phyloP scores from a whole-genome alignment of 2,329 filamentous ascomycete species.

The Penicillium decumbens region DNA sequence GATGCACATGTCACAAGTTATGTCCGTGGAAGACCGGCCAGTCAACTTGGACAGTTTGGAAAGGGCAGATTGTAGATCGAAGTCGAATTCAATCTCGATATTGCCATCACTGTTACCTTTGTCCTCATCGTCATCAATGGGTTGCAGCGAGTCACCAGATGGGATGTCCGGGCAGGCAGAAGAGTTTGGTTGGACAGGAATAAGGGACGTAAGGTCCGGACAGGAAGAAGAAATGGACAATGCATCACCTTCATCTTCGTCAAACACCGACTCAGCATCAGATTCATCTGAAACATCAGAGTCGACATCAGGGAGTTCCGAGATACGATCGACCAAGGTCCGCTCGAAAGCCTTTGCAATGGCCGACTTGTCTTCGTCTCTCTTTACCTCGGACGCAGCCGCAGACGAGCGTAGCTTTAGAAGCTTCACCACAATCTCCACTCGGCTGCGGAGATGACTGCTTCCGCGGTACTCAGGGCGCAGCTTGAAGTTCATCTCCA shows the following conservation, averaged over 20 bases:
- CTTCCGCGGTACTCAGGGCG: not conserved
- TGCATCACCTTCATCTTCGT: not conserved
- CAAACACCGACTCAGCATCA: not conserved
- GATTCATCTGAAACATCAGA: not conserved
- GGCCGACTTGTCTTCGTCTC: not conserved
- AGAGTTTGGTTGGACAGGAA: not conserved
- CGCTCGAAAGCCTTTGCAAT: conserved; percentile 28
- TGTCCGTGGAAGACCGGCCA: not conserved
- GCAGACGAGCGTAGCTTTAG: conserved; percentile 12
- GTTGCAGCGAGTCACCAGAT: not conserved
- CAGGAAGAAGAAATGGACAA: not conserved
- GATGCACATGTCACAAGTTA: not conserved
- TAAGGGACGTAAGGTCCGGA: not conserved
- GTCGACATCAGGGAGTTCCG: not conserved
- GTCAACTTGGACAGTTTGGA: conserved; percentile 1
- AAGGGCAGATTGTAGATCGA: not conserved
- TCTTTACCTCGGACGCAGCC: not conserved
- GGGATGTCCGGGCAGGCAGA: not conserved
- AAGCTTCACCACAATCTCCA: conserved; percentile 12
- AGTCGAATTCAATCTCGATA: not conserved
- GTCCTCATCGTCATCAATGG: not conserved
- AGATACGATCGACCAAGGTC: not conserved
- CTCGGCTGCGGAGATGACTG: conserved; percentile 7
- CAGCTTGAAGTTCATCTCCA: conserved; percentile 14
- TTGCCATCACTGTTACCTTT: not conserved